Conservation (phyloP, 441 rosid species). For the California macrophylla region DNA sequence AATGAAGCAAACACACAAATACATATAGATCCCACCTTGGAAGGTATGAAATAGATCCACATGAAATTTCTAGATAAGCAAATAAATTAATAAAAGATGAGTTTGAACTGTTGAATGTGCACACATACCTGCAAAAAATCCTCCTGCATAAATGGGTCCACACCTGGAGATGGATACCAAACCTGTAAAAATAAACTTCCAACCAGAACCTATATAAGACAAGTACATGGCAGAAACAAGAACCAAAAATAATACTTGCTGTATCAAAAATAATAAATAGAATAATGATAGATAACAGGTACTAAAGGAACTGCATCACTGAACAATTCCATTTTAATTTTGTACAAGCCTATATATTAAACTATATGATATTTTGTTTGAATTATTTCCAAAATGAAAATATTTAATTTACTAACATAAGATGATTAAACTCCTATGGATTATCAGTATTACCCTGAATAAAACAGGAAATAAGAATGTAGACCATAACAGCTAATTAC, state of each 20-base stretch:
- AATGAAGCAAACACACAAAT: neutral
- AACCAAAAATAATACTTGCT: constrained; percentile 1
- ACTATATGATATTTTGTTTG: neutral
- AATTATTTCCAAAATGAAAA: neutral
- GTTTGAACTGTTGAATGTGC: neutral
- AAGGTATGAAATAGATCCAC: constrained; percentile 1
- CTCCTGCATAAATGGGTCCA: constrained; percentile 83
- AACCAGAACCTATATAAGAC: constrained; percentile 40
- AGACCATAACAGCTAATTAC: constrained; percentile 35
- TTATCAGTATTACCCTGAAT: neutral
- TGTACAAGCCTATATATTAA: neutral
- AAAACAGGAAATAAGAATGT: constrained; percentile 1
- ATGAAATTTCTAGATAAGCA: neutral
- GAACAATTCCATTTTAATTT: neutral
- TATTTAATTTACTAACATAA: neutral
- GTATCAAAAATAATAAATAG: neutral
- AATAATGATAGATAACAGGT: neutral
- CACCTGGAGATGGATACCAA: constrained; percentile 95
- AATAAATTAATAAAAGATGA: constrained; percentile 3
- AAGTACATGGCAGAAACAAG: constrained; percentile 19
- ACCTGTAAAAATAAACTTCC: constrained; percentile 71
- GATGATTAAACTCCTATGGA: neutral
- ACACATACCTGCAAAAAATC: constrained; percentile 85
- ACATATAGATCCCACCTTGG: neutral
- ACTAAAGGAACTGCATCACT: neutral